These are phyloP conservation scores for Fusarium caatingaense DNA, from an alignment of 2,329 filamentous ascomycete species.

Conservation along the genomic window DNA sequence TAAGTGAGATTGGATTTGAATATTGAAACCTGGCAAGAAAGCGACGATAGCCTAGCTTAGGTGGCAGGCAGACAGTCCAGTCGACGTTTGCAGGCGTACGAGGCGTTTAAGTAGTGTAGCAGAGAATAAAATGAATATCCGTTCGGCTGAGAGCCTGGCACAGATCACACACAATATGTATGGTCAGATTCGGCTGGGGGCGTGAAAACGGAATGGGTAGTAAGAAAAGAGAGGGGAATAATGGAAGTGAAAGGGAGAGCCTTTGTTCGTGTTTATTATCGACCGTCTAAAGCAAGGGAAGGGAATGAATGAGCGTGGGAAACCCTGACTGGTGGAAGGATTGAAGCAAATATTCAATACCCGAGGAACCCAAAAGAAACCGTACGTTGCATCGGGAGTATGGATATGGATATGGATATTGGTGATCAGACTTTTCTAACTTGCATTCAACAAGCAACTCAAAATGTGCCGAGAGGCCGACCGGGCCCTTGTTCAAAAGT, in stretches of 20 bases:
- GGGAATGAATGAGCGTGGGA: background rate
- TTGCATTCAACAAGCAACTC: background rate
- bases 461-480: slow-evolving; percentile 6
- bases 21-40: background rate
- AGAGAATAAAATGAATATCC: slow-evolving; percentile 30
- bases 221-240: slow-evolving; percentile 2
- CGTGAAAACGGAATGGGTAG: slow-evolving; percentile 14
- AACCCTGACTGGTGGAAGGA: background rate
- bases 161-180: slow-evolving; percentile 10
- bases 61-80: slow-evolving; percentile 9
- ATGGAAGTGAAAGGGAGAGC: background rate
- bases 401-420: background rate
- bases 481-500: slow-evolving; percentile 8
- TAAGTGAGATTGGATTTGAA: slow-evolving; percentile 8
- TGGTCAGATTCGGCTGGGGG: slow-evolving; percentile 30
- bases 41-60: slow-evolving; percentile 4
- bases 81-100: slow-evolving; percentile 29
- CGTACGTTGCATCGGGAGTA: background rate
- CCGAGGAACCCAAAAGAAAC: background rate
- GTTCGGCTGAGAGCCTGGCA: background rate
- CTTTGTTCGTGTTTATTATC: slow-evolving; percentile 24
- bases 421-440: background rate
- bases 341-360: background rate
- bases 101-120: slow-evolving; percentile 36
- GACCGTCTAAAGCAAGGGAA: background rate